These are phyloP conservation scores for Dryas alaskensis DNA, from an alignment of 306 rosid genomes.

Conservation along the genomic window DNA sequence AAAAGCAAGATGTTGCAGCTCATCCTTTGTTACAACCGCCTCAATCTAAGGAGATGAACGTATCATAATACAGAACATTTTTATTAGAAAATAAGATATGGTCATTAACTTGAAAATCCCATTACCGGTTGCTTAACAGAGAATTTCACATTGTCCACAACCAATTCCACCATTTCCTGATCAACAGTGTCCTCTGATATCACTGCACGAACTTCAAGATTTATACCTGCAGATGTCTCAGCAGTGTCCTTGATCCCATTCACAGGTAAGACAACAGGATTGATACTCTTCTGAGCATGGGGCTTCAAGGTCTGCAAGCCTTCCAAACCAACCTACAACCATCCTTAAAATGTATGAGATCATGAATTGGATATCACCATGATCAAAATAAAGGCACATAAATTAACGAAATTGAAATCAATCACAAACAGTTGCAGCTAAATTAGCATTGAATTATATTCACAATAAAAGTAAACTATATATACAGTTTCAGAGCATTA, in stretches of 20 bases:
- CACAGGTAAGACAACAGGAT: constrained; percentile 34
- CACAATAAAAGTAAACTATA: background rate
- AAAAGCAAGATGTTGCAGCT: constrained; percentile 77
- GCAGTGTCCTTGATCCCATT: constrained; percentile 58
- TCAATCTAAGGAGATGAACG: constrained; percentile 59
- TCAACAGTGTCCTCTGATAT: constrained; percentile 51
- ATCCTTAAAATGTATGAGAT: constrained; percentile 18
- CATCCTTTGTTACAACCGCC: constrained; percentile 86
- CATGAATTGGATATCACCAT: constrained; percentile 16
- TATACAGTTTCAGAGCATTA: background rate
- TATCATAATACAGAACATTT: constrained; percentile 21
- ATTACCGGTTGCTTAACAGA: constrained; percentile 81
- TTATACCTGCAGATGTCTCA: constrained; percentile 60
- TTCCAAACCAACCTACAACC: constrained; percentile 70
- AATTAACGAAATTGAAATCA: background rate
- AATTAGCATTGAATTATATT: background rate
- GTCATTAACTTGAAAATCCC: constrained; percentile 12
- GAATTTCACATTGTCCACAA: constrained; percentile 79
- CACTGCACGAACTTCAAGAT: constrained; percentile 65
- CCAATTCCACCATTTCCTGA: constrained; percentile 65
- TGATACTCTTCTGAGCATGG: constrained; percentile 39
- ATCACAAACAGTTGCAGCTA: background rate
- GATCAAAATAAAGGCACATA: background rate
- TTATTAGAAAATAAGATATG: constrained; percentile 7
- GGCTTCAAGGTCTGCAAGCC: constrained; percentile 87